Base-by-base conservation (phyloP, 768 basidiomycete species). In the Paxillus rubicundulus region DNA sequence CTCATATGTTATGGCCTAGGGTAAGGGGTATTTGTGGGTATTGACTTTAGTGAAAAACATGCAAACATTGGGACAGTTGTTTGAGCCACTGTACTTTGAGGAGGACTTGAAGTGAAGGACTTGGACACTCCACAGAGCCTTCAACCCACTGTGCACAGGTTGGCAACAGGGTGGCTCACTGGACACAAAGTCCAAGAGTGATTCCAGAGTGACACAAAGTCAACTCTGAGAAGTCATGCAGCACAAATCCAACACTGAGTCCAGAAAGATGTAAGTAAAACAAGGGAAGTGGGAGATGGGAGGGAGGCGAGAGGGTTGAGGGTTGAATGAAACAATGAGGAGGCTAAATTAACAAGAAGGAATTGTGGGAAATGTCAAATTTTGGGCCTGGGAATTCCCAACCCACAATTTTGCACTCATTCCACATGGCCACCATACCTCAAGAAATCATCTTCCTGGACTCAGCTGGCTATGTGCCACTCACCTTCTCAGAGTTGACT, bases 151-250 rank as follows among this genome's bases (percentile, higher is more conserved):
- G 9, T 14, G n/a, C 36, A 37, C 36, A 13, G n/a, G 36, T 37
- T 37, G 50, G 50, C 14, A 27, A 45, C 9, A 4, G 27, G 50
- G 50, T 12, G 18, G 30, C 50, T 38, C 43, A 4, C 27, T 51
- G 50, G 33, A 44, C 24, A 17, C 41, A 43, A 50, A 50, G 49
- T 50, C 33, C 49, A 50, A 42, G 40, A 45, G 34, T 17, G 24
- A 13, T 44, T 34, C 44, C 43, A 37, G 43, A 17, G 21, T 27
- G 41, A 50, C 42, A n/a, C 41, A 45, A 44, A 50, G 50, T 50
- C 49, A 21, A 9, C 14, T 6, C 10, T 18, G 34, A 50, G 42
- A 45, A 12, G 10, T 13, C 13, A 34, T 43, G 36, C 14, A 2
- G 50, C 50, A 38, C 36, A 44, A 28, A 51, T 43, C 36, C 50